Evolutionary conservation across 1,284 basidiomycete species (phyloP).

Genomic region (Moniliophthora roreri): DNA sequence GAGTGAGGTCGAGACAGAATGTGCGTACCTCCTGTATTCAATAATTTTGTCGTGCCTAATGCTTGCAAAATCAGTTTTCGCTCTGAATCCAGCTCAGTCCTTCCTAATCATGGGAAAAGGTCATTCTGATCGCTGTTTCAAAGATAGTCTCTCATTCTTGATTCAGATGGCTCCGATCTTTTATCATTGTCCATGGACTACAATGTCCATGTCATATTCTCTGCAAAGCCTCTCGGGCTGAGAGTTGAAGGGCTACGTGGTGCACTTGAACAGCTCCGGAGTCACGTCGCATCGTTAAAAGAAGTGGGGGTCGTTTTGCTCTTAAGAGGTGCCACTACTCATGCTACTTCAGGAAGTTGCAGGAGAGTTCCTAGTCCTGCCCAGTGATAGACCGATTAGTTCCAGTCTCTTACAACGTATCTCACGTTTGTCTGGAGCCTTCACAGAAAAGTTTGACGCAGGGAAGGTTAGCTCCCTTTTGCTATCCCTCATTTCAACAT

Average conservation of each 20-base stretch:
- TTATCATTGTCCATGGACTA: conserved; percentile 56
- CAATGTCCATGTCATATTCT: conserved; percentile 61
- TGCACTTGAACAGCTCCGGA: conserved; percentile 41
- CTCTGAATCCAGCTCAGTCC: conserved; percentile 56
- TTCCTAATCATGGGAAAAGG: conserved; percentile 77
- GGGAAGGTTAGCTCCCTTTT: conserved; percentile 39
- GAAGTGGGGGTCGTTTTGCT: conserved; percentile 33
- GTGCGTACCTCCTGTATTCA: conserved; percentile 38
- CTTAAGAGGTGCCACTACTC: conserved; percentile 1
- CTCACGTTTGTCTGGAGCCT: conserved; percentile 65
- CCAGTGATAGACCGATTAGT: conserved; percentile 39
- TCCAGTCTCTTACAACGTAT: conserved; percentile 54
- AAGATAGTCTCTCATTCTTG: conserved; percentile 7
- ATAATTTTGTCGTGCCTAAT: not conserved
- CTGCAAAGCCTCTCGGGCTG: conserved; percentile 54
- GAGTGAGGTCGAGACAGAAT: conserved; percentile 48
- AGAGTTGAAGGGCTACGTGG: conserved; percentile 57
- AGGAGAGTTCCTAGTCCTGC: conserved; percentile 48
- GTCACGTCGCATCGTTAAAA: conserved; percentile 47
- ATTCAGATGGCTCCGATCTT: conserved; percentile 62
- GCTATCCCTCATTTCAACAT: not conserved
- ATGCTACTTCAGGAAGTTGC: conserved; percentile 43
- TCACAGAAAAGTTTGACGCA: conserved; percentile 49
- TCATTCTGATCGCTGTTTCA: conserved; percentile 14
- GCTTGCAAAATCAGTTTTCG: conserved; percentile 44